Evolutionary conservation across 2,329 filamentous ascomycete species (phyloP), one percentile per base, ranked within the genome.

Genomic region (Trichoderma sp.): DNA sequence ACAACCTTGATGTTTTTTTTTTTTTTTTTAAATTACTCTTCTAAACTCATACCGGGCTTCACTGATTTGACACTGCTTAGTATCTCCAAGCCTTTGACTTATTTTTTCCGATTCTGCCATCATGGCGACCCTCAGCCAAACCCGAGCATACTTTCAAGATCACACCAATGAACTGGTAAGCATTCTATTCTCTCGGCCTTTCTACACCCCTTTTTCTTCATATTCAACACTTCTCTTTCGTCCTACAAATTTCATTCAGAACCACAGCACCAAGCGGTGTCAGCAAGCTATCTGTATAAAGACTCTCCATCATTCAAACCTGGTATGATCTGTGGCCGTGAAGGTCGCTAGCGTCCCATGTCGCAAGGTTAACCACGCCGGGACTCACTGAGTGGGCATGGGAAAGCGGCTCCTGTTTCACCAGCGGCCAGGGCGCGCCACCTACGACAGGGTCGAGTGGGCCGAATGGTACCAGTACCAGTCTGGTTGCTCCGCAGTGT

Each of bases 361-460:
- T 86, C 84, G 85, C 85, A 87, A 85, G 83, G 84, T 82, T 85
- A 83, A 79, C 85, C 82, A 80, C 82, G 84, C 82, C 82, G 83
- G 83, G 84, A 85, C 83, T 84, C 80, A 81, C 78, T 80, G 81
- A 81, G 82, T 64, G 69, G 86, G 83, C 85, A 86, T 86, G 85
- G 79, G 86, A 88, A 85, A 87, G 86, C 85, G 83, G 78, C 79
- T 84, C 81, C 82, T 86, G 88, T 89, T 89, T 89, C 88, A 89
- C 85, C 84, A 87, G 80, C 80, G 83, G 82, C 84, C 82, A 81
- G 86, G 85, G 82, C 80, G 77, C 79, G 71, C 80, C 79, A 80
- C 81, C 81, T 78, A 75, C 73, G 73, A 78, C 77, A 80, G 75
- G 80, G 80, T 77, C 77, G 77, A 76, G 79, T 79, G 80, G 79